Evolutionary conservation across 345 rosid genomes (phyloP).

Genomic region (Citrus unshiu): DNA sequence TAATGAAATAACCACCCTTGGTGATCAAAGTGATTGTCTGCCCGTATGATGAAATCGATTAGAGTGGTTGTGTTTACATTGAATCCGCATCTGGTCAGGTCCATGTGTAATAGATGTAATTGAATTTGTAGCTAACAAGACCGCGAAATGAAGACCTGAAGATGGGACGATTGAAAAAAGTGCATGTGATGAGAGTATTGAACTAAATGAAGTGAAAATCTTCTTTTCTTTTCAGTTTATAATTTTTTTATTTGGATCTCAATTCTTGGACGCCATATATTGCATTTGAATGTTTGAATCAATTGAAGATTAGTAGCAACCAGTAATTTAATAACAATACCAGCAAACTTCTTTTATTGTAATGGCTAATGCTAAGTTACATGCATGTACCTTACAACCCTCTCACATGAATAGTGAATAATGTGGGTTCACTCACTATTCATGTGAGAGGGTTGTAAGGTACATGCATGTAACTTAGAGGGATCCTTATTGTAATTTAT

Average conservation of each 20-base stretch:
- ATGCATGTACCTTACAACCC: no score
- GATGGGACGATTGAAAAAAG: neutral
- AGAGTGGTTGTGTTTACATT: neutral
- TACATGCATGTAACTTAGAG: no score
- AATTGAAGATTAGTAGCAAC: neutral
- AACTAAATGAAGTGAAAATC: neutral
- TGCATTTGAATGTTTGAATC: neutral
- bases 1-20: constrained; percentile 1
- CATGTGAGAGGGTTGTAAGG: no score
- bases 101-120: neutral
- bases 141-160: neutral
- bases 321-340: neutral
- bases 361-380: no score
- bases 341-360: neutral
- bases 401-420: no score
- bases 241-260: neutral
- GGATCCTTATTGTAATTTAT: no score
- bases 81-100: neutral
- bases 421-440: no score
- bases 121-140: no score
- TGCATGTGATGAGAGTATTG: neutral
- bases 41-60: neutral
- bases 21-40: neutral
- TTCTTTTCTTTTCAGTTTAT: neutral
- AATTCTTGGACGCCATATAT: neutral